Evolutionary conservation across 73 alveolate species (phyloP).

Genomic region (Tetrahymena borealis): DNA sequence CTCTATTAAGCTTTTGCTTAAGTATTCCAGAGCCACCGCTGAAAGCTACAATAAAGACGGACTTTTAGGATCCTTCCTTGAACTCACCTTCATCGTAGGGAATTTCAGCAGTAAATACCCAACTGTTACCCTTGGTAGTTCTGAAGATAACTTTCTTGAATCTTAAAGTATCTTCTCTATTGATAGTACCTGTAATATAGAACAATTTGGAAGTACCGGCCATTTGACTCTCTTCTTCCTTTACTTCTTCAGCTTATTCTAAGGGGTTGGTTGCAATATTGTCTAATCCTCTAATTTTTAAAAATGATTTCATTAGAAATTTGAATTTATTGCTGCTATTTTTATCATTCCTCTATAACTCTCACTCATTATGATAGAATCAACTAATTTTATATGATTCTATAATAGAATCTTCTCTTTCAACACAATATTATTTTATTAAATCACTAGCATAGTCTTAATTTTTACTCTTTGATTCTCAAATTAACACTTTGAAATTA

Average conservation of each 20-base stretch:
- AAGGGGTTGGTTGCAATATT: not conserved
- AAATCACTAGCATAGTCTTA: too few species aligned
- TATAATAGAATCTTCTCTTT: too few species aligned
- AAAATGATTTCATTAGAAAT: not conserved
- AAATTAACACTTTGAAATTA: too few species aligned
- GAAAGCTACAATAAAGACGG: conserved; percentile 68
- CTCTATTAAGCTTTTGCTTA: conserved; percentile 60
- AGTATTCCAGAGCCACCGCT: conserved; percentile 73
- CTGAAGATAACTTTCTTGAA: conserved; percentile 85
- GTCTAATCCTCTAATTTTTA: not conserved
- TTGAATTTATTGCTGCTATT: not conserved
- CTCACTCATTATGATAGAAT: too few species aligned
- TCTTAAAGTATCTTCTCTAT: conserved; percentile 69
- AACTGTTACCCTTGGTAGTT: conserved; percentile 88
- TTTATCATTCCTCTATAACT: too few species aligned
- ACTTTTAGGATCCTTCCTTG: not conserved
- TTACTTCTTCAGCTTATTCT: not conserved
- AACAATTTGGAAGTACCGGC: not conserved
- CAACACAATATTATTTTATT: too few species aligned
- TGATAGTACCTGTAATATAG: conserved; percentile 78
- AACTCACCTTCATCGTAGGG: not conserved
- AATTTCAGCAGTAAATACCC: conserved; percentile 23
- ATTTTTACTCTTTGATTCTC: too few species aligned
- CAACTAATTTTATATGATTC: too few species aligned
- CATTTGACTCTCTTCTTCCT: not conserved